Evolutionary conservation across 805 yeast species (phyloP), one percentile per base, ranked within the genome.

Genomic region (Ogataea chonburiensis): DNA sequence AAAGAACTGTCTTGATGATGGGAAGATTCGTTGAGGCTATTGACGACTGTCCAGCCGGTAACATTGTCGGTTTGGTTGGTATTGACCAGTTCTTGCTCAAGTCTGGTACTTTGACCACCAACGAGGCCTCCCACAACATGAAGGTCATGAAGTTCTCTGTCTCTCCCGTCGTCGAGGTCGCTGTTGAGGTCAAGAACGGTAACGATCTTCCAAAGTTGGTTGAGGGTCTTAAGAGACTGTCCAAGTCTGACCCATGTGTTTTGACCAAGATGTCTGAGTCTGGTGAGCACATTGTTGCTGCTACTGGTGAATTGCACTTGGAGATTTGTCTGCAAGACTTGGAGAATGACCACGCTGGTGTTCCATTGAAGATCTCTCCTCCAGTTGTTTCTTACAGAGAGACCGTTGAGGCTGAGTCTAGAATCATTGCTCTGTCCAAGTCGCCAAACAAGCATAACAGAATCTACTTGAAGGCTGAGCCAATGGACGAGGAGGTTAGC

Each of bases 371-470:
- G 82, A 81, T 86, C 60, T 88, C 98, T 51, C 95, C 95, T 63
- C 98, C 98, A 56, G 95, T 91, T 59, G 98, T 91, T 63, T 71
- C 97, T 61, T 91, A 91, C 91, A 86, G 96, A 82, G 98, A 91
- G 81, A 91, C 98, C 50, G 96, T 89, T 68, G 82, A 79, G 63
- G 81, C 74, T 64, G 94, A 85, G 75, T 91, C 98, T 46, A 80
- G 93, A 64, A 93, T 88, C 81, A 79, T 77, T 66, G 98, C 98
- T 63, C 79, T 91, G 66, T 89, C 98, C 56, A 91, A 91, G 81
- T 91, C 98, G 69, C 98, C 98, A 75, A 91, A 91, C 94, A 91
- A 91, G 87, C 98, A 91, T 77, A 91, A 91, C 96, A 91, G 98
- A 86, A 80, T 91, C 69, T 91, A 87, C 84, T 80, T 91, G 66